phyloP scores from a whole-genome alignment of 2,329 filamentous ascomycete genomes.

The Phyllosticta citrichinensis region DNA sequence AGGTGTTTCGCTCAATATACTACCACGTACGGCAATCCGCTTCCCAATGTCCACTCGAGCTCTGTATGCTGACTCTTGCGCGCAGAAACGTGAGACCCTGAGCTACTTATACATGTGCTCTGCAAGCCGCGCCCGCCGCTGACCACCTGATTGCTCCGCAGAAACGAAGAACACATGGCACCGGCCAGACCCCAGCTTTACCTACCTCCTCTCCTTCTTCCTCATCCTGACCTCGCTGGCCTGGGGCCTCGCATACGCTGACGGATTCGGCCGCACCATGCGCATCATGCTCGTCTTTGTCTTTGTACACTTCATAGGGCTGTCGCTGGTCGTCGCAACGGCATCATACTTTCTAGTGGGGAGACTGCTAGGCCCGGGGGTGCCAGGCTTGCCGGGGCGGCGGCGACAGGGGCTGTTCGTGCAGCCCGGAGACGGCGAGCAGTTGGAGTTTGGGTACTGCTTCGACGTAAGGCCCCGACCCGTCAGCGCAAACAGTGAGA shows the following conservation, averaged over 20 bases:
- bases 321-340: constrained; percentile 49
- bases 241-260: constrained; percentile 50
- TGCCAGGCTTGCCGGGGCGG: constrained; percentile 41
- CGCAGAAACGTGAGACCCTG: constrained; percentile 29
- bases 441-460: constrained; percentile 60
- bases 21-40: constrained; percentile 44
- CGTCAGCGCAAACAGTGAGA: background rate
- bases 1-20: constrained; percentile 61
- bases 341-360: constrained; percentile 56
- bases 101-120: background rate
- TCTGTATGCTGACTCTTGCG: background rate
- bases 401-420: constrained; percentile 49
- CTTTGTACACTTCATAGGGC: constrained; percentile 51
- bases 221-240: constrained; percentile 41
- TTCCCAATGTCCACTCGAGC: background rate
- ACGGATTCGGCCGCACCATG: constrained; percentile 33
- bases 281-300: constrained; percentile 40
- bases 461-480: constrained; percentile 47
- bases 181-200: constrained; percentile 58
- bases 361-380: constrained; percentile 48
- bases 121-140: background rate
- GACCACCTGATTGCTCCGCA: constrained; percentile 20
- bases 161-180: constrained; percentile 64
- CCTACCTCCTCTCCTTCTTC: constrained; percentile 59
- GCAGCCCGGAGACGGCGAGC: constrained; percentile 45